These are phyloP conservation scores for Tetradesmus lagerheimii DNA, from an alignment of 139 green algal genomes.

Conservation along the genomic window DNA sequence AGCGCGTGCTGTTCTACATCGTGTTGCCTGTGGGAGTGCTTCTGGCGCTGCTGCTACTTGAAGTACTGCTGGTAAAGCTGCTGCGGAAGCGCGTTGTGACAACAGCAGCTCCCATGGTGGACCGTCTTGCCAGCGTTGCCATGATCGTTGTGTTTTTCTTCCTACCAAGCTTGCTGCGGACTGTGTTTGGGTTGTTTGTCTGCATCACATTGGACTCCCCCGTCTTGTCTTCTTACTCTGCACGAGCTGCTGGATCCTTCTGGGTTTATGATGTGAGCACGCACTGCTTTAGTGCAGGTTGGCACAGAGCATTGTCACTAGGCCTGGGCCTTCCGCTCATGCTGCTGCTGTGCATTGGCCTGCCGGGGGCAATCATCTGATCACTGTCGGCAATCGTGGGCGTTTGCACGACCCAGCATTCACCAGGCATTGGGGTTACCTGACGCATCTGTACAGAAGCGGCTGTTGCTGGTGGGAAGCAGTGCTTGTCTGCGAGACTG, in stretches of 20 bases:
- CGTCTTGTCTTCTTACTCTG: neutral
- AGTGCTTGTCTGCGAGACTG: neutral
- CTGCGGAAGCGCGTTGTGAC: neutral
- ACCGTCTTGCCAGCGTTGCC: neutral
- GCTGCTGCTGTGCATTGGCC: neutral
- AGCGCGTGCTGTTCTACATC: neutral
- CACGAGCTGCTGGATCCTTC: neutral
- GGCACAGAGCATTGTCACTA: neutral
- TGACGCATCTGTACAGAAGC: neutral
- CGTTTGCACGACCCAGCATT: neutral
- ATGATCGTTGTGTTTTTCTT: neutral
- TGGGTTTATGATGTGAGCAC: neutral
- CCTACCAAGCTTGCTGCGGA: neutral
- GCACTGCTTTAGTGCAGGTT: neutral
- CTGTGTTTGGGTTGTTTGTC: neutral
- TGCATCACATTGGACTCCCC: neutral
- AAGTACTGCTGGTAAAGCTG: neutral
- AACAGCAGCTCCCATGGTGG: neutral
- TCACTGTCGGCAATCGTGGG: neutral
- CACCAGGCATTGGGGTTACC: neutral
- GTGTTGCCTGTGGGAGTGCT: constrained; percentile 5
- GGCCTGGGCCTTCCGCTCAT: neutral
- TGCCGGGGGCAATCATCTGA: neutral
- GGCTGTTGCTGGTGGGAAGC: neutral
- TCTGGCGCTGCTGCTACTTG: neutral